A percentile compares a stretch with the other conserved stretches of the same genome.
Evolutionary conservation across 129 eudicot genomes (phyloP).

Genomic region (Chrysanthemum seticuspe): DNA sequence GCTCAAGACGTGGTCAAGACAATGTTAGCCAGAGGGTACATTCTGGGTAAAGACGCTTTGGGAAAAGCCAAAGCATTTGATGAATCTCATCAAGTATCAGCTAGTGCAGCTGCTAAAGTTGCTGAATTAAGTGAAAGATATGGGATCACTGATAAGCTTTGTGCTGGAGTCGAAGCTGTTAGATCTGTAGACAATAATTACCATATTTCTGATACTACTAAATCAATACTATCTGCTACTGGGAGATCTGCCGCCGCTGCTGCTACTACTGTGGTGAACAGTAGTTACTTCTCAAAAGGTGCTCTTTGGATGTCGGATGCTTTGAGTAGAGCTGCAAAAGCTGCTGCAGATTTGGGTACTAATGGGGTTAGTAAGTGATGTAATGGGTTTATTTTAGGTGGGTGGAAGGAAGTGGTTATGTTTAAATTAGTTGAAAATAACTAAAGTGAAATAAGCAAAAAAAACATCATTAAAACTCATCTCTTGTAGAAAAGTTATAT

Average conservation of each 20-base stretch:
- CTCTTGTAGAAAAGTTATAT: not conserved
- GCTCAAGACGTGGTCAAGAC: conserved; percentile 89
- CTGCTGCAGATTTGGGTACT: conserved; percentile 76
- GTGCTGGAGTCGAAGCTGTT: conserved; percentile 76
- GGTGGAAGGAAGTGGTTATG: not conserved
- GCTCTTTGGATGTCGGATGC: conserved; percentile 95
- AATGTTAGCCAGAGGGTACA: conserved; percentile 76
- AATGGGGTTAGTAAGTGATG: conserved; percentile 43
- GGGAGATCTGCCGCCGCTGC: conserved; percentile 84
- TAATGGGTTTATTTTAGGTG: not conserved
- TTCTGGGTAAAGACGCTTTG: conserved; percentile 67
- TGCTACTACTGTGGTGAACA: conserved; percentile 77
- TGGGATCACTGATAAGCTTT: conserved; percentile 76
- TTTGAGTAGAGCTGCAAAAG: conserved; percentile 70
- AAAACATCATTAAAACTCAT: not conserved
- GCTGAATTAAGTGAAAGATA: conserved; percentile 79
- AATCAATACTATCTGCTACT: conserved; percentile 62
- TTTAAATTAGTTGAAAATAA: not conserved
- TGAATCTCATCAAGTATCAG: conserved; percentile 90
- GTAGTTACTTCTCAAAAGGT: conserved; percentile 83
- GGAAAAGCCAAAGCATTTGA: conserved; percentile 84
- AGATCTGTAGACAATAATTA: conserved; percentile 65
- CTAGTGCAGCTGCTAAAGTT: conserved; percentile 87
- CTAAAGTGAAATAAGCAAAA: conserved; percentile 2
- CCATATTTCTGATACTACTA: conserved; percentile 63